These are phyloP conservation scores for Ampelocalamus luodianensis DNA, from an alignment of 176 grass and related monocot species.

Conservation along the genomic window DNA sequence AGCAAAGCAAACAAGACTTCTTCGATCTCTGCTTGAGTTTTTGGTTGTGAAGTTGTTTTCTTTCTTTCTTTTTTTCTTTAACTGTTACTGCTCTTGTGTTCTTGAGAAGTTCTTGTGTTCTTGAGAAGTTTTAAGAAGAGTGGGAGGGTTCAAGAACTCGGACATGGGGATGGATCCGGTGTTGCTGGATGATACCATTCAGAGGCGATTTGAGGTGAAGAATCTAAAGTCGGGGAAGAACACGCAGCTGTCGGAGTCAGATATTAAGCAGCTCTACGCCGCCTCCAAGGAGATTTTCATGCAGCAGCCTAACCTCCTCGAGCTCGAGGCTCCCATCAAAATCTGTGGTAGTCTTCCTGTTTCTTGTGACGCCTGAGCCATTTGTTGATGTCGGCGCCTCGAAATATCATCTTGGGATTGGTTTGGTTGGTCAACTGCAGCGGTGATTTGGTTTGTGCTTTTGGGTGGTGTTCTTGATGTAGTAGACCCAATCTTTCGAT, in stretches of 20 bases:
- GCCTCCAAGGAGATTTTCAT: constrained; percentile 74
- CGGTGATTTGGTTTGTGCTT: constrained; percentile 9
- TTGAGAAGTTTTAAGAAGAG: constrained; percentile 42
- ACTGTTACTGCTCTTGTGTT: constrained; percentile 43
- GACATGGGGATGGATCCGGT: constrained; percentile 60
- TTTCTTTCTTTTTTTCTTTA: background rate
- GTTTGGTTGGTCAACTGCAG: constrained; percentile 56
- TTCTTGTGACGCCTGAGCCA: constrained; percentile 6
- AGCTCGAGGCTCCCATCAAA: constrained; percentile 81
- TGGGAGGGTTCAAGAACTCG: constrained; percentile 24
- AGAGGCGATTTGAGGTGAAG: constrained; percentile 62
- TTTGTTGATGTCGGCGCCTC: constrained; percentile 7
- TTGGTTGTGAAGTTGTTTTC: background rate
- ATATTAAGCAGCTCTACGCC: constrained; percentile 76
- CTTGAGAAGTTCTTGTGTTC: too few relatives aligned
- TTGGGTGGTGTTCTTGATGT: constrained; percentile 18
- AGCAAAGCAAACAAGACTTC: constrained; percentile 25
- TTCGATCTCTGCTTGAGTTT: constrained; percentile 33
- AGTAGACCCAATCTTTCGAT: constrained; percentile 44
- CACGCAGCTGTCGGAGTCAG: constrained; percentile 58
- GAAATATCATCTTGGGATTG: constrained; percentile 45
- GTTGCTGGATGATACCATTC: constrained; percentile 66
- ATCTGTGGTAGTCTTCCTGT: constrained; percentile 59
- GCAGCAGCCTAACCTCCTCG: constrained; percentile 71
- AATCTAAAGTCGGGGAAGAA: constrained; percentile 58